A percentile compares a stretch with the other conserved stretches of the same genome.
Evolutionary conservation across 441 rosid species (phyloP).

Genomic region (Oxalis stricta): DNA sequence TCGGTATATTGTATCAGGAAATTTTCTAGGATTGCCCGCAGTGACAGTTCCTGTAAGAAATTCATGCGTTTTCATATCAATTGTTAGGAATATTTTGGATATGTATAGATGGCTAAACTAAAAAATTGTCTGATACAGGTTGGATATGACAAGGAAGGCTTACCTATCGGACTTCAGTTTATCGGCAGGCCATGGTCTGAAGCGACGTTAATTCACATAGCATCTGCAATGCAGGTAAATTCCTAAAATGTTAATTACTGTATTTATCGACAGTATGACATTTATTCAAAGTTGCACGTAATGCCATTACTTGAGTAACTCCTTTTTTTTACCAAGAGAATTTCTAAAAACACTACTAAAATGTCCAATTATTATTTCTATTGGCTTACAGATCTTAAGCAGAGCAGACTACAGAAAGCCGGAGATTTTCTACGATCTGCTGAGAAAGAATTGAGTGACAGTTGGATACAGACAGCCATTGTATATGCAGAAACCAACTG

Average conservation of each 20-base stretch:
- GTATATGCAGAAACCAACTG: too few relatives aligned
- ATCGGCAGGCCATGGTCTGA: constrained; percentile 78
- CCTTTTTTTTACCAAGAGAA: too few relatives aligned
- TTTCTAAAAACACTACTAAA: too few relatives aligned
- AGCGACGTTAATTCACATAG: constrained; percentile 39
- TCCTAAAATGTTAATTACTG: not conserved
- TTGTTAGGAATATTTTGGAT: not conserved
- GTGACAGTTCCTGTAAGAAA: constrained; percentile 31
- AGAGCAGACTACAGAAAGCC: constrained; percentile 13
- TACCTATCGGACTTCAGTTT: constrained; percentile 68
- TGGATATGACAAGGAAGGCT: constrained; percentile 49
- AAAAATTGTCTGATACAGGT: constrained; percentile 21
- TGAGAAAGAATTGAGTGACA: not conserved
- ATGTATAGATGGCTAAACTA: too few relatives aligned
- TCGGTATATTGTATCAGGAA: constrained; percentile 62
- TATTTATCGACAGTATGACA: too few relatives aligned
- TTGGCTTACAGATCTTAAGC: constrained; percentile 15
- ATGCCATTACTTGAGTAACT: too few relatives aligned
- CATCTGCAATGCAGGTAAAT: constrained; percentile 50
- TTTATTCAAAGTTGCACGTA: too few relatives aligned
- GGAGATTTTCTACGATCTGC: constrained; percentile 18
- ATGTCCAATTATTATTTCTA: too few relatives aligned
- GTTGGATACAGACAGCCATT: too few relatives aligned
- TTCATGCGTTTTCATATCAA: too few relatives aligned
- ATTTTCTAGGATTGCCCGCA: constrained; percentile 56